These are phyloP conservation scores for Musa schizocarpa DNA, from an alignment of 176 grass and related monocot species.

Conservation along the genomic window DNA sequence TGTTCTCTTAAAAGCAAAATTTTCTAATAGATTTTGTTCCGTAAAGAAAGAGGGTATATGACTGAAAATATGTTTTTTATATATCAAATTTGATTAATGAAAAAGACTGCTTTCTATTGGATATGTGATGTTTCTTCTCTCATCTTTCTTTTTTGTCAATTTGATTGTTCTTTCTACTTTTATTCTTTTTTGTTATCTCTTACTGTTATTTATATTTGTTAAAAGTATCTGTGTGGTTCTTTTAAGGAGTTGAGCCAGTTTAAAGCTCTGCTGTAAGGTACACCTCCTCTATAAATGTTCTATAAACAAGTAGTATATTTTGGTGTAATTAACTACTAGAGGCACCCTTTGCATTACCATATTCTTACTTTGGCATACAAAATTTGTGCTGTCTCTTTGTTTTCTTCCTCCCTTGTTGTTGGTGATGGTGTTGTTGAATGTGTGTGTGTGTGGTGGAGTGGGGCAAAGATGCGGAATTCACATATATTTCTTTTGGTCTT, in stretches of 20 bases:
- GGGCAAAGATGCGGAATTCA: neutral
- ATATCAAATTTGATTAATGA: too few relatives aligned
- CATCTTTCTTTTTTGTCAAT: neutral
- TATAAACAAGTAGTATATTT: neutral
- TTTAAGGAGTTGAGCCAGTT: neutral
- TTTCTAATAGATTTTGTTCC: too few relatives aligned
- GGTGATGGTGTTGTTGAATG: neutral
- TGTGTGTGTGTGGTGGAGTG: too few relatives aligned
- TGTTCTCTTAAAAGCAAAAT: too few relatives aligned
- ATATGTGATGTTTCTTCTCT: neutral
- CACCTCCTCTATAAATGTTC: neutral
- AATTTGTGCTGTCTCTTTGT: neutral
- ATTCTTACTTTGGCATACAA: too few relatives aligned
- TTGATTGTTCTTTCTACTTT: neutral
- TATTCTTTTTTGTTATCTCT: neutral
- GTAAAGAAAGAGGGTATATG: too few relatives aligned
- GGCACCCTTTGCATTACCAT: too few relatives aligned
- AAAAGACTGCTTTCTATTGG: too few relatives aligned
- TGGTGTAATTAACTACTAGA: too few relatives aligned
- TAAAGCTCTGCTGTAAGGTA: neutral
- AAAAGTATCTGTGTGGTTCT: neutral
- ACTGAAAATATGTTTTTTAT: too few relatives aligned
- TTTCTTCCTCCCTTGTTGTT: neutral
- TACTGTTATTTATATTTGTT: neutral
- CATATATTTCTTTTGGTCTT: conserved; percentile 8